Conservation (phyloP, 495 filamentous ascomycete genomes). For the Aspergillus ellipticus region DNA sequence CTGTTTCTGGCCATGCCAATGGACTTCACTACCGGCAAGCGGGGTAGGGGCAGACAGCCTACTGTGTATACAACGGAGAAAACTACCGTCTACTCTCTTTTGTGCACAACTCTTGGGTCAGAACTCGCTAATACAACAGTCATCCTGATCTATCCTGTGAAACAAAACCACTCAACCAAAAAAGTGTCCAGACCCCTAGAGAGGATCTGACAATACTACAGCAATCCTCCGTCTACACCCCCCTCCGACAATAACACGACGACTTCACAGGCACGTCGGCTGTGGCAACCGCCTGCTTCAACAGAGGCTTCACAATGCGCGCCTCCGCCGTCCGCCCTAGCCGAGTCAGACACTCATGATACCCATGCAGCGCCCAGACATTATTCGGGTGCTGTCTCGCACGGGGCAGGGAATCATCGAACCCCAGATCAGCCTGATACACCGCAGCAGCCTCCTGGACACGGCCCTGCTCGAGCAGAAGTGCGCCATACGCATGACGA, state of each 20-base stretch:
- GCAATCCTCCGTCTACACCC: background rate
- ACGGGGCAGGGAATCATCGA: conserved; percentile 50
- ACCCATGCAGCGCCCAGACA: conserved; percentile 63
- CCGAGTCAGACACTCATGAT: conserved; percentile 54
- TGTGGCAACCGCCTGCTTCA: conserved; percentile 46
- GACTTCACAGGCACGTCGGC: conserved; percentile 56
- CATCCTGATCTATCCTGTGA: too few relatives aligned
- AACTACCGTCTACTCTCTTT: background rate
- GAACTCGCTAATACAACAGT: too few relatives aligned
- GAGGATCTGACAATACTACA: too few relatives aligned
- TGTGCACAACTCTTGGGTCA: background rate
- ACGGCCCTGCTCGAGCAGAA: conserved; percentile 56
- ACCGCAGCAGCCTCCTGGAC: conserved; percentile 49
- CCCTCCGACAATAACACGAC: conserved; percentile 55
- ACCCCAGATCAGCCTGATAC: conserved; percentile 57
- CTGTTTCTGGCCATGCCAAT: too few relatives aligned
- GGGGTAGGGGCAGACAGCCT: too few relatives aligned
- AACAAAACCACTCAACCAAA: too few relatives aligned
- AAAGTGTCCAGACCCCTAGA: too few relatives aligned
- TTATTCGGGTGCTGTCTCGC: conserved; percentile 60
- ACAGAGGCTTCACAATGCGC: conserved; percentile 40
- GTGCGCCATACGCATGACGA: conserved; percentile 58
- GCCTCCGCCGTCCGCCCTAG: conserved; percentile 49
- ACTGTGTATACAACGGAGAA: background rate
- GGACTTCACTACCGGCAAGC: too few relatives aligned